Evolutionary conservation across 148 eudicot genomes (phyloP).

Genomic region (Agrostemma githago): DNA sequence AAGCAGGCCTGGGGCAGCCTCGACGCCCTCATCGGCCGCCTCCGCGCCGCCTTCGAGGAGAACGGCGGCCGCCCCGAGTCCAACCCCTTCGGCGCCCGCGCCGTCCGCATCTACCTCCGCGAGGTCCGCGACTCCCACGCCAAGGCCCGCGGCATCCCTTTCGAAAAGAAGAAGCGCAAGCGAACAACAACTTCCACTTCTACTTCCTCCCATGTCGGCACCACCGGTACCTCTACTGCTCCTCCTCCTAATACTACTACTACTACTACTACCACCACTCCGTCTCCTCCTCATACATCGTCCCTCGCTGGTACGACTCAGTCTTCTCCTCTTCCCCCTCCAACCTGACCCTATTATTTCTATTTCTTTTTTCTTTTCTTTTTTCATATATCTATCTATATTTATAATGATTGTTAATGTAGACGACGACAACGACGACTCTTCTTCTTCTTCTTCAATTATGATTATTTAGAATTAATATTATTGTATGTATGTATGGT

Average conservation of each 20-base stretch:
- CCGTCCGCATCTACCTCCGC: constrained; percentile 43
- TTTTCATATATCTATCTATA: background rate
- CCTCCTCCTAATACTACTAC: background rate
- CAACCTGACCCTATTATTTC: constrained; percentile 17
- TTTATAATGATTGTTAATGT: background rate
- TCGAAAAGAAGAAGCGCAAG: constrained; percentile 59
- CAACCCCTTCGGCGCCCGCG: constrained; percentile 55
- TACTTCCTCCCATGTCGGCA: background rate
- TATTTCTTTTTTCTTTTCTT: background rate
- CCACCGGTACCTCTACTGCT: background rate
- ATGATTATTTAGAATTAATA: too few relatives aligned
- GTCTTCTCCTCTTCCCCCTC: constrained; percentile 6
- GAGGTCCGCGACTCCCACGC: constrained; percentile 50
- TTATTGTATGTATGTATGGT: background rate
- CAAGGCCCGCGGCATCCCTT: constrained; percentile 53
- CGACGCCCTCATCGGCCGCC: constrained; percentile 64
- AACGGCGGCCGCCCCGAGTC: constrained; percentile 49
- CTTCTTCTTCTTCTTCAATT: too few relatives aligned
- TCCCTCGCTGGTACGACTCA: constrained; percentile 7
- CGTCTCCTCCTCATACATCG: constrained; percentile 6
- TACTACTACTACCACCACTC: background rate
- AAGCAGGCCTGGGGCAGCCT: constrained; percentile 72
- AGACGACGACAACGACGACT: too few relatives aligned
- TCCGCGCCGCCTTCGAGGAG: constrained; percentile 67
- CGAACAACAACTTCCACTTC: constrained; percentile 13